Conservation (phyloP, 2,329 filamentous ascomycete species). For the Cercospora berteroae region DNA sequence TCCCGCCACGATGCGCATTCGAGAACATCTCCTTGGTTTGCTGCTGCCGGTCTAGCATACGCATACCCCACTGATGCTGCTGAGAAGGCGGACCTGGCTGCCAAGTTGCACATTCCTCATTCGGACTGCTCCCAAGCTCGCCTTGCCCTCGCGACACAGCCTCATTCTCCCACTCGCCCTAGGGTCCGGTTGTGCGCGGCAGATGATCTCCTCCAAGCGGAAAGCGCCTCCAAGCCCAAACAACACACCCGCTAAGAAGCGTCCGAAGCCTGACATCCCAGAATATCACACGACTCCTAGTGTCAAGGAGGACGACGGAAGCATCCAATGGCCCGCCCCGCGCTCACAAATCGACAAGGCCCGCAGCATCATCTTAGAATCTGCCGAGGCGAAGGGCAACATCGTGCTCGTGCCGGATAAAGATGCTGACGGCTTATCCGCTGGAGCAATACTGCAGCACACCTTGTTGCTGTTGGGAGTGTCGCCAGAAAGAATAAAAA, state of each 20-base stretch:
- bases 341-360: slow-evolving; percentile 55
- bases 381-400: slow-evolving; percentile 51
- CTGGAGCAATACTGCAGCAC: slow-evolving; percentile 61
- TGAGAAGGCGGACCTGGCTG: background rate
- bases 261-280: slow-evolving; percentile 38
- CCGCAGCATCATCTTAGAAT: slow-evolving; percentile 57
- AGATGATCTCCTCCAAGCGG: slow-evolving; percentile 21
- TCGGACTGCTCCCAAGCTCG: background rate
- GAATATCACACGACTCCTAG: slow-evolving; percentile 49
- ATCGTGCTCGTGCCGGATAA: slow-evolving; percentile 67
- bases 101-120: background rate
- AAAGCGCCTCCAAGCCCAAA: slow-evolving; percentile 12
- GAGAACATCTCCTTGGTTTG: background rate
- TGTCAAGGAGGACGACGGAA: slow-evolving; percentile 46
- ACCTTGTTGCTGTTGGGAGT: slow-evolving; percentile 61
- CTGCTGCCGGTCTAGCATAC: background rate
- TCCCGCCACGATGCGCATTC: background rate
- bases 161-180: background rate
- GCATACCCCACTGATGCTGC: background rate
- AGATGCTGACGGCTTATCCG: slow-evolving; percentile 65
- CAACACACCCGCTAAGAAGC: slow-evolving; percentile 30
- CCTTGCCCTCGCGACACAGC: background rate
- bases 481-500: slow-evolving; percentile 51
- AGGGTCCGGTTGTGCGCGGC: background rate
- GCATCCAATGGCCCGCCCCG: slow-evolving; percentile 62